phyloP scores from a whole-genome alignment of 176 grass and related monocot species.

The Avena atlantica region DNA sequence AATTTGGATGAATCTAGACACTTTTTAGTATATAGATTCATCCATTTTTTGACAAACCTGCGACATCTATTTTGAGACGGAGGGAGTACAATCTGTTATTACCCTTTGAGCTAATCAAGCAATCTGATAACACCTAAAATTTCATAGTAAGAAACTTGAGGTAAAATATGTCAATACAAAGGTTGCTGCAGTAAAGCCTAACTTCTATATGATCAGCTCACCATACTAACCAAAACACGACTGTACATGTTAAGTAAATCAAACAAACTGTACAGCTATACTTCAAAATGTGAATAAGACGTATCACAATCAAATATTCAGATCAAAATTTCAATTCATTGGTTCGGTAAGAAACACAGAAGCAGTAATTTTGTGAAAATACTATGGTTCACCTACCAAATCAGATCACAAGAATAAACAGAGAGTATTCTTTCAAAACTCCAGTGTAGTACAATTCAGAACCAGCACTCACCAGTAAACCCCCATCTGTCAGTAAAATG shows the following conservation, averaged over 20 bases:
- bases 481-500: not conserved
- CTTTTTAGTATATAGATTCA: too few relatives aligned
- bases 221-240: not conserved
- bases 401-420: not conserved
- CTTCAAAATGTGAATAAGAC: not conserved
- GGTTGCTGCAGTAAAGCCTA: not conserved
- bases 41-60: too few relatives aligned
- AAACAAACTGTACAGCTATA: not conserved
- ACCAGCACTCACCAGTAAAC: not conserved
- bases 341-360: not conserved
- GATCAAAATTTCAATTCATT: not conserved
- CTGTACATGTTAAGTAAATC: not conserved
- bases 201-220: not conserved
- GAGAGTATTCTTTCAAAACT: not conserved
- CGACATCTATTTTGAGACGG: too few relatives aligned
- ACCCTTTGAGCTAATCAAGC: not conserved
- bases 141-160: too few relatives aligned
- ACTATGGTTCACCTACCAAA: not conserved
- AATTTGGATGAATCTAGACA: too few relatives aligned
- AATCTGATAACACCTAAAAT: not conserved
- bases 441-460: not conserved
- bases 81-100: not conserved
- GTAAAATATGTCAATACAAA: not conserved
- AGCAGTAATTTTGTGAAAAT: not conserved
- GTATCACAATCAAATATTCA: not conserved